Conservation (phyloP, 1,139 yeast genomes). For the Geotrichum candidum region DNA sequence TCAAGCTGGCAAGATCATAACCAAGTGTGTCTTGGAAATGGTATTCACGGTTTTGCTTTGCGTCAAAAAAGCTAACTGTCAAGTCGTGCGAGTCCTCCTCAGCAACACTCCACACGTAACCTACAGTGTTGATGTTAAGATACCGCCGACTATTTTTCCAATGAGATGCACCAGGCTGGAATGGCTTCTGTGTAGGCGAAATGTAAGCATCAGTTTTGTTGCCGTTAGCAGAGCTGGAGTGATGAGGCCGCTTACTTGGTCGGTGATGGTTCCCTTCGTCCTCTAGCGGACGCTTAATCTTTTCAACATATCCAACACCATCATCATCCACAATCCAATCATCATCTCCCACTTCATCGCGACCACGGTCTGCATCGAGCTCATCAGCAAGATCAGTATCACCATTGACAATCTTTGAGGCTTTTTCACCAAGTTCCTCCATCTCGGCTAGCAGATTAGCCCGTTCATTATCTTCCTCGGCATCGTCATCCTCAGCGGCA, state of each 20-base stretch:
- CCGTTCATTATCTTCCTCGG: slow-evolving; percentile 24
- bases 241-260: slow-evolving; percentile 2
- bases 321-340: slow-evolving; percentile 55
- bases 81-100: slow-evolving; percentile 59
- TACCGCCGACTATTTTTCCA: slow-evolving; percentile 69
- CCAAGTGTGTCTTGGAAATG: slow-evolving; percentile 73
- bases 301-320: slow-evolving; percentile 33
- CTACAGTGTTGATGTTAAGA: slow-evolving; percentile 71
- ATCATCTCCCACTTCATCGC: slow-evolving; percentile 32
- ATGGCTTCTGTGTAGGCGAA: slow-evolving; percentile 33
- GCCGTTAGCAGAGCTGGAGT: not conserved
- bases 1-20: slow-evolving; percentile 72
- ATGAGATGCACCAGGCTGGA: slow-evolving; percentile 82
- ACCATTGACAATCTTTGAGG: slow-evolving; percentile 19
- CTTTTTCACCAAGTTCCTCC: slow-evolving; percentile 27
- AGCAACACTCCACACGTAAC: slow-evolving; percentile 76
- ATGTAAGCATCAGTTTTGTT: not conserved
- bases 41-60: slow-evolving; percentile 71
- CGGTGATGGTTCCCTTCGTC: not conserved
- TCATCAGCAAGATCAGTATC: slow-evolving; percentile 1
- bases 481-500: slow-evolving; percentile 24
- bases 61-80: slow-evolving; percentile 82
- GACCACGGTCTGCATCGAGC: slow-evolving; percentile 19
- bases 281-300: not conserved
- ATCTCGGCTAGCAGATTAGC: slow-evolving; percentile 28